Conservation (phyloP, 2,329 filamentous ascomycete species). For the Helotiales sp. region DNA sequence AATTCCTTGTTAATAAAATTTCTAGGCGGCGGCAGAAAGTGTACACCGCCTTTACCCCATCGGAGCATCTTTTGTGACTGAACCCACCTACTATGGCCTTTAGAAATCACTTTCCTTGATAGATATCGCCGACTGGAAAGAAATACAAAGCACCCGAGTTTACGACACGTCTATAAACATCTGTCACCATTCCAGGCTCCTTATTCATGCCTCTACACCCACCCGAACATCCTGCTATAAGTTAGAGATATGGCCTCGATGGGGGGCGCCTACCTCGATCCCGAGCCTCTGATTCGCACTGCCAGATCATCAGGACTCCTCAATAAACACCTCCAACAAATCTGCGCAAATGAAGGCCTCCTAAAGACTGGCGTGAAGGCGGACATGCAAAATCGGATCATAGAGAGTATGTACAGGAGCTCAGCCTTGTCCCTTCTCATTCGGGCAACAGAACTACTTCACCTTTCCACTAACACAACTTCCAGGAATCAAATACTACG, state of each 20-base stretch:
- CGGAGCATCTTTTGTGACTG: not conserved
- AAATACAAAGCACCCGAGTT: conserved; percentile 5
- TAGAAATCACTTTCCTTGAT: not conserved
- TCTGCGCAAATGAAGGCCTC: conserved; percentile 74
- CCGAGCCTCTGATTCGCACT: conserved; percentile 29
- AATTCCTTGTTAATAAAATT: too few species aligned
- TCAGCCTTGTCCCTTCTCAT: conserved; percentile 3
- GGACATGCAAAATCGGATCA: conserved; percentile 75
- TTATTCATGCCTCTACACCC: conserved; percentile 14
- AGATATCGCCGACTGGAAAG: not conserved
- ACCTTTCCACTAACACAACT: not conserved
- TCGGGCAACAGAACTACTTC: not conserved
- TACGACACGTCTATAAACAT: not conserved
- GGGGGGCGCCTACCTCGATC: conserved; percentile 32
- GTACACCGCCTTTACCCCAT: not conserved
- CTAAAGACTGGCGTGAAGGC: conserved; percentile 83
- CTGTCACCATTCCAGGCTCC: not conserved
- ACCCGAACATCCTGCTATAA: not conserved
- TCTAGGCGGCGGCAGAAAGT: too few species aligned
- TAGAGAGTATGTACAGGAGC: conserved; percentile 62
- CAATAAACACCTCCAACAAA: conserved; percentile 31
- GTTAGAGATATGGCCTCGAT: conserved; percentile 34
- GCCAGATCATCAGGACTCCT: conserved; percentile 30
- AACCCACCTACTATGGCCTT: not conserved
- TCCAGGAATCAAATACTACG: conserved; percentile 27